These are phyloP conservation scores for Geosmithia morbida DNA, from an alignment of 2,329 filamentous ascomycete species.

Conservation along the genomic window DNA sequence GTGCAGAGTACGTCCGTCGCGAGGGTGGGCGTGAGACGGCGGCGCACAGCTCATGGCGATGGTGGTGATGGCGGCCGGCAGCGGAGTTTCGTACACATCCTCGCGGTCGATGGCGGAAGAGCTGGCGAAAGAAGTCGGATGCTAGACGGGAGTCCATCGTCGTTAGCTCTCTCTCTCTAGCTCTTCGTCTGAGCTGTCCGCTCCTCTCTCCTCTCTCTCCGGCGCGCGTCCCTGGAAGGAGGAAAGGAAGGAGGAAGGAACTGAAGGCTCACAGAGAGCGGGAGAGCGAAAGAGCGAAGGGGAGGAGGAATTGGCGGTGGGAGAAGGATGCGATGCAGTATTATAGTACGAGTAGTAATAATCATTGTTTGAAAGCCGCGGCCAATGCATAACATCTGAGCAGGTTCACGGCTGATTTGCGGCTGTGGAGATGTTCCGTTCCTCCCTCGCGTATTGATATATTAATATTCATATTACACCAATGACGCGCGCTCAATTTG, in stretches of 20 bases:
- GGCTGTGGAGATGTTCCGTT: background rate
- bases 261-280: background rate
- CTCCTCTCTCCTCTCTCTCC: no score
- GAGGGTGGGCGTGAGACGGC: background rate
- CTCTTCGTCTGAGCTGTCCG: background rate
- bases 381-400: no score
- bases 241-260: no score
- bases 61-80: background rate
- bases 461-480: no score
- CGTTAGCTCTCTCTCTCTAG: background rate
- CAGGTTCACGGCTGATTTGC: background rate
- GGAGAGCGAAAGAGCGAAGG: background rate
- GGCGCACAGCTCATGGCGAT: background rate
- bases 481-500: no score
- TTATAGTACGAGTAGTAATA: no score
- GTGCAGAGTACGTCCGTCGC: slow-evolving; percentile 12
- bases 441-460: no score
- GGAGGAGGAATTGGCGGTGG: no score
- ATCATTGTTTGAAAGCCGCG: no score
- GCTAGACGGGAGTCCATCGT: slow-evolving; percentile 72
- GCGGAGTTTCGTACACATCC: slow-evolving; percentile 14
- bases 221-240: no score
- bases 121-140: slow-evolving; percentile 66
- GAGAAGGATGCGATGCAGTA: no score
- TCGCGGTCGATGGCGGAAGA: slow-evolving; percentile 52